Percentiles rank a stretch among this genome's conserved stretches.
Evolutionary conservation across 192 early-diverging fungal genomes (phyloP).

Genomic region (Spinellus fusiger): DNA sequence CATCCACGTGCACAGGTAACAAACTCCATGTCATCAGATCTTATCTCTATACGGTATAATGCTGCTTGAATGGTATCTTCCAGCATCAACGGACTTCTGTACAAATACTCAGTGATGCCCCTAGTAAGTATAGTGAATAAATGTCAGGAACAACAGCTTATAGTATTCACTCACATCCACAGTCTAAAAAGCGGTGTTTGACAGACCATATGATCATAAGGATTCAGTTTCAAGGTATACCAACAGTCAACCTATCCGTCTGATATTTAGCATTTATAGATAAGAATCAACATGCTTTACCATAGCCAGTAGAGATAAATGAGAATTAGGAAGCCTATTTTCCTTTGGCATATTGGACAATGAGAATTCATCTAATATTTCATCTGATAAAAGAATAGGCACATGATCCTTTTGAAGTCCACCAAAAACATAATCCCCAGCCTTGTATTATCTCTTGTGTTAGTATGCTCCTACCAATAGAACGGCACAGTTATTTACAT

Average conservation of each 20-base stretch:
- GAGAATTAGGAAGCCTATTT: slow-evolving; percentile 76
- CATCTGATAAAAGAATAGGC: slow-evolving; percentile 73
- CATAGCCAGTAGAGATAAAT: slow-evolving; percentile 89
- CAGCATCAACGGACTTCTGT: slow-evolving; percentile 74
- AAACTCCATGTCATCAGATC: slow-evolving; percentile 84
- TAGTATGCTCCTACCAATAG: not conserved
- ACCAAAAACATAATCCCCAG: slow-evolving; percentile 85
- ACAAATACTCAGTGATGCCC: slow-evolving; percentile 92
- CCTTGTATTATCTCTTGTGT: slow-evolving; percentile 30
- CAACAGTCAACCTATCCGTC: slow-evolving; percentile 70
- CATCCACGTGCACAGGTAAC: slow-evolving; percentile 87
- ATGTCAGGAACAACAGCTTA: not conserved
- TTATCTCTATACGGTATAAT: slow-evolving; percentile 63
- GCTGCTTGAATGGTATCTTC: slow-evolving; percentile 84
- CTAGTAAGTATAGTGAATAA: slow-evolving; percentile 23
- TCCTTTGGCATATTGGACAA: slow-evolving; percentile 74
- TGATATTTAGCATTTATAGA: not conserved
- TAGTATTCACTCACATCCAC: slow-evolving; percentile 56
- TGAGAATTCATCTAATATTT: slow-evolving; percentile 80
- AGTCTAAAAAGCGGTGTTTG: slow-evolving; percentile 93
- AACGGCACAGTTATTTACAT: slow-evolving; percentile 26
- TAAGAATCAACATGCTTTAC: slow-evolving; percentile 38
- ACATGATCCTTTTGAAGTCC: slow-evolving; percentile 47
- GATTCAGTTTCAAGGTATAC: slow-evolving; percentile 76
- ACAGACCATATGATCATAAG: slow-evolving; percentile 92